Evolutionary conservation across 768 basidiomycete genomes (phyloP).

Genomic region (Guyanaporus albipodus): DNA sequence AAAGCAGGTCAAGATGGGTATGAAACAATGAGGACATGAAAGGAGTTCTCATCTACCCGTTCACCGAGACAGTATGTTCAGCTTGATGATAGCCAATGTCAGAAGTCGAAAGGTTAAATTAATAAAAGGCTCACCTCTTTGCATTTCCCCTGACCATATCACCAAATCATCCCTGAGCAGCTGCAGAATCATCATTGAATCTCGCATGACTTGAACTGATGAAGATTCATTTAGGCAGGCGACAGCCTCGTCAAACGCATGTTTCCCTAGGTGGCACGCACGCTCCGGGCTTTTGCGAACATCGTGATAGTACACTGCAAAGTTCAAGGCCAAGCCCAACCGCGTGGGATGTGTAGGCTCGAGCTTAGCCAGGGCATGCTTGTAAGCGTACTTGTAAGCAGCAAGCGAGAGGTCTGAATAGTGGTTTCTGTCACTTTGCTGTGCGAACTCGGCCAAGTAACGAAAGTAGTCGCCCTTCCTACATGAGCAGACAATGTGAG

Average conservation of each 20-base stretch:
- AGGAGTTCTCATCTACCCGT: slow-evolving; percentile 8
- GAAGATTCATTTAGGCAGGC: slow-evolving; percentile 49
- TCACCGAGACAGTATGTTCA: slow-evolving; percentile 19
- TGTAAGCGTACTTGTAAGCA: slow-evolving; percentile 82
- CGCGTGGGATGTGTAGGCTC: slow-evolving; percentile 81
- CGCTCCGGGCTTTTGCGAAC: slow-evolving; percentile 81
- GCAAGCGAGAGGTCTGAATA: slow-evolving; percentile 75
- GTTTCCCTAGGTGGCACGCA: slow-evolving; percentile 86
- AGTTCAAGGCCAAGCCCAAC: slow-evolving; percentile 85
- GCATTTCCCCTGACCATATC: slow-evolving; percentile 80
- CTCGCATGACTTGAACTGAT: slow-evolving; percentile 46
- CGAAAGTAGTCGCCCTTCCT: slow-evolving; percentile 92
- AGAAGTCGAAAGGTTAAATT: slow-evolving; percentile 6
- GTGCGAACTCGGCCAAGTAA: slow-evolving; percentile 84
- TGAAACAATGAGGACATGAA: not conserved
- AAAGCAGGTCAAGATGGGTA: not conserved
- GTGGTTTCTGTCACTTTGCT: slow-evolving; percentile 60
- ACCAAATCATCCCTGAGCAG: slow-evolving; percentile 81
- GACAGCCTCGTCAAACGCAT: slow-evolving; percentile 89
- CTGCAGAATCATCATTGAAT: slow-evolving; percentile 82
- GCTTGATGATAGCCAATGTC: slow-evolving; percentile 18
- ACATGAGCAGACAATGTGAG: slow-evolving; percentile 7
- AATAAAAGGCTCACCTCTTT: slow-evolving; percentile 32
- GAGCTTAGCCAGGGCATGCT: slow-evolving; percentile 73
- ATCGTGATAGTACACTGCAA: slow-evolving; percentile 92